A percentile compares a stretch with the other conserved stretches of the same genome.
Evolutionary conservation across 1,284 basidiomycete species (phyloP).

Genomic region (Fomitopsis betulina): DNA sequence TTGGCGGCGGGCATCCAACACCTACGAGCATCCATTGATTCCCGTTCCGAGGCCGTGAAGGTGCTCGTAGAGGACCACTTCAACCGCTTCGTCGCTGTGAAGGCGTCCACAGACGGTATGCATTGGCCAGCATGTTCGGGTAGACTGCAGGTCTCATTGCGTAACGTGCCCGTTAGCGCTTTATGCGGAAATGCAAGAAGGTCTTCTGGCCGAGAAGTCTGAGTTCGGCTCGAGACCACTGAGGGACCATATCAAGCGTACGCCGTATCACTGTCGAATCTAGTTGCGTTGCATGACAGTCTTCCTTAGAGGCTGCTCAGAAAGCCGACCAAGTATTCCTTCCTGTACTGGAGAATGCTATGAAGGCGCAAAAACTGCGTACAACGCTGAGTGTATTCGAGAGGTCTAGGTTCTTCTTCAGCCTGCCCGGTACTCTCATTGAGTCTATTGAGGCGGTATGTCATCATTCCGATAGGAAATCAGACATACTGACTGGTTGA

Average conservation of each 20-base stretch:
- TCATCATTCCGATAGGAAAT: not conserved
- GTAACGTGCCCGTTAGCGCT: constrained; percentile 50
- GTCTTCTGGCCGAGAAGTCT: constrained; percentile 69
- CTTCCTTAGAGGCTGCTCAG: constrained; percentile 65
- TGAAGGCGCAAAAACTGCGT: constrained; percentile 90
- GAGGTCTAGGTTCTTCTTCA: constrained; percentile 97
- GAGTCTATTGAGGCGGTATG: constrained; percentile 86
- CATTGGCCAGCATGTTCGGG: not conserved
- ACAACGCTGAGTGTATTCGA: constrained; percentile 96
- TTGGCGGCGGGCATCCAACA: constrained; percentile 71
- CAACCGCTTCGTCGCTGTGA: constrained; percentile 96
- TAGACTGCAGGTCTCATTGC: not conserved
- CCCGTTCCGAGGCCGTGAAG: constrained; percentile 88
- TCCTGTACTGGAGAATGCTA: constrained; percentile 93
- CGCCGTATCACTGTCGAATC: constrained; percentile 15
- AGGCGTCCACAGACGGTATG: constrained; percentile 91
- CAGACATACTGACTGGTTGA: not conserved
- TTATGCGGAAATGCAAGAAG: constrained; percentile 91
- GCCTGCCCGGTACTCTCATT: constrained; percentile 88
- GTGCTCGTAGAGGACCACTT: constrained; percentile 98
- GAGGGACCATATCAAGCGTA: constrained; percentile 82
- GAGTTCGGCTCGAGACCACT: constrained; percentile 86
- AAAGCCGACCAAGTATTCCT: constrained; percentile 96
- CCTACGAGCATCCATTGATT: constrained; percentile 76
- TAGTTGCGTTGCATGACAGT: not conserved